Evolutionary conservation across 2,329 filamentous ascomycete species (phyloP).

Genomic region (Hypoxylon rubiginosum): DNA sequence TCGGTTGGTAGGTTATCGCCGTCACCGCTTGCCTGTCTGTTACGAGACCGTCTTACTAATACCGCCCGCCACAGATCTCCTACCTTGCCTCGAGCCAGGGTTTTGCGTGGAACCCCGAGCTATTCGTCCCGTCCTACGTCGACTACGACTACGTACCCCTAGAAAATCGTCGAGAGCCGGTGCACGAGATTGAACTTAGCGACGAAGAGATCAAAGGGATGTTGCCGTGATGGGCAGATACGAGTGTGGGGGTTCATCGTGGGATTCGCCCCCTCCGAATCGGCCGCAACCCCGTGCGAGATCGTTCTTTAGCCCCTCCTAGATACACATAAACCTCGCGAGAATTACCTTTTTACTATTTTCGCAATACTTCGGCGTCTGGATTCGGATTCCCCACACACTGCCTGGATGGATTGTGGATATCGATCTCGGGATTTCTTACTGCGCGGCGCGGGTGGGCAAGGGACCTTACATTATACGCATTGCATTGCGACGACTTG

Average conservation of each 20-base stretch:
- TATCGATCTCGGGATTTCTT: slow-evolving; percentile 42
- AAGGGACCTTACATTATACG: slow-evolving; percentile 38
- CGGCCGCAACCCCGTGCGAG: slow-evolving; percentile 1
- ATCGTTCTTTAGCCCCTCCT: slow-evolving; percentile 43
- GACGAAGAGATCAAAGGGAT: slow-evolving; percentile 81
- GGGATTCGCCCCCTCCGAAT: slow-evolving; percentile 14
- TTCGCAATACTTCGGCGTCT: slow-evolving; percentile 52
- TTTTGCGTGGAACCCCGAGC: slow-evolving; percentile 88
- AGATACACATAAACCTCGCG: slow-evolving; percentile 50
- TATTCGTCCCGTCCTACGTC: slow-evolving; percentile 84
- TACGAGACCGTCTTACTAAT: slow-evolving; percentile 42
- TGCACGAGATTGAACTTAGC: slow-evolving; percentile 81
- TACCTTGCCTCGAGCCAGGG: slow-evolving; percentile 85
- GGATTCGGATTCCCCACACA: slow-evolving; percentile 47
- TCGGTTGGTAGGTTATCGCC: slow-evolving; percentile 69
- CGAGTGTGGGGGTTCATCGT: background rate
- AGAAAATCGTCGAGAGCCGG: slow-evolving; percentile 81
- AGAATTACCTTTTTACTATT: slow-evolving; percentile 50
- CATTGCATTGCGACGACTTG: slow-evolving; percentile 43
- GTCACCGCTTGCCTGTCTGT: background rate
- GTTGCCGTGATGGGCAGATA: slow-evolving; percentile 68
- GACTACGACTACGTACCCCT: slow-evolving; percentile 81
- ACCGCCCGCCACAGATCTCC: slow-evolving; percentile 70
- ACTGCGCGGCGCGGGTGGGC: slow-evolving; percentile 40
- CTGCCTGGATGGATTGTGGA: slow-evolving; percentile 51